Percentiles rank a stretch among this genome's conserved stretches.
phyloP scores from a whole-genome alignment of 495 filamentous ascomycete genomes.

The Neurospora tetraspora region DNA sequence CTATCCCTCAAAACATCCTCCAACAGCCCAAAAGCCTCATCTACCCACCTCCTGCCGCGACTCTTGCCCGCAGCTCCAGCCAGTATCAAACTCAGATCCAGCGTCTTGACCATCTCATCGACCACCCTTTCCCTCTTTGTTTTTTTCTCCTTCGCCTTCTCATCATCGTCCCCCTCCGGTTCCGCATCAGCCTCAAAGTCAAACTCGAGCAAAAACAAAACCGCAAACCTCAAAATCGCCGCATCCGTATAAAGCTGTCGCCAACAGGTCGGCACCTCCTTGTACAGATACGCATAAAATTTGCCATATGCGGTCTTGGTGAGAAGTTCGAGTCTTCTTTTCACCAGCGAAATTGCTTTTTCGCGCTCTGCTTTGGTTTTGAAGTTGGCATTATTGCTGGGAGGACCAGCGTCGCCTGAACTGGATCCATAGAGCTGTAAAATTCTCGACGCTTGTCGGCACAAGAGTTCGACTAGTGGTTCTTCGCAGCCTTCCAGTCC shows the following conservation, averaged over 20 bases:
- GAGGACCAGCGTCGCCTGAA: background rate
- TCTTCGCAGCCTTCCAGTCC: constrained; percentile 24
- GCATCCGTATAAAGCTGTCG: constrained; percentile 69
- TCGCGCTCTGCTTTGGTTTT: background rate
- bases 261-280: constrained; percentile 67
- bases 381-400: background rate
- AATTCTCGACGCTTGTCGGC: constrained; percentile 24
- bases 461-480: constrained; percentile 27
- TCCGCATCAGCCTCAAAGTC: no score
- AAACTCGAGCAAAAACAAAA: constrained; percentile 26
- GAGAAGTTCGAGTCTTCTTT: constrained; percentile 35
- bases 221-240: constrained; percentile 49
- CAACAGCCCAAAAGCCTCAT: constrained; percentile 40
- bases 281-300: constrained; percentile 67
- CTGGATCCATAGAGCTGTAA: constrained; percentile 4
- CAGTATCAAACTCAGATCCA: constrained; percentile 78
- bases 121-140: background rate
- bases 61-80: constrained; percentile 52
- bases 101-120: constrained; percentile 44
- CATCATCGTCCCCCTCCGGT: background rate
- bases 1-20: constrained; percentile 17
- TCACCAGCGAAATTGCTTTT: constrained; percentile 4
- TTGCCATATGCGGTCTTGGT: constrained; percentile 39
- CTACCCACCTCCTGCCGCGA: constrained; percentile 50
- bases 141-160: constrained; percentile 2